These are phyloP conservation scores for Acanthamoeba rhysodes DNA, from an alignment of 208 protist species.

Conservation along the genomic window DNA sequence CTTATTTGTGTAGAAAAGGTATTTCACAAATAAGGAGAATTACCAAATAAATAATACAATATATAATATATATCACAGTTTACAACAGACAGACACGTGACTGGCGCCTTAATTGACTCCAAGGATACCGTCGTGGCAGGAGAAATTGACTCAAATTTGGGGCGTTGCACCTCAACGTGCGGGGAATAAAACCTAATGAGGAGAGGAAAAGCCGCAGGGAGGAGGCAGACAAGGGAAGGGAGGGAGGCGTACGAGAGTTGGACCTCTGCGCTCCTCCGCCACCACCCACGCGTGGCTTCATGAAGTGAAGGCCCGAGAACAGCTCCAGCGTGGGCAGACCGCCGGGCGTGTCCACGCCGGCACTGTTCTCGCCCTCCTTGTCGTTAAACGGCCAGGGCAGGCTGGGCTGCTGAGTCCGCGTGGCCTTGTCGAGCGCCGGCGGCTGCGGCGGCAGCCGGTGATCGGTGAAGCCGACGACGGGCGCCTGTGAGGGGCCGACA, in stretches of 20 bases:
- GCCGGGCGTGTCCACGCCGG: neutral
- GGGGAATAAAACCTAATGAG: neutral
- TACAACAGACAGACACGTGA: too few species aligned
- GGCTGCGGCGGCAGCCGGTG: neutral
- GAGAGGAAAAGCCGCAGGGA: neutral
- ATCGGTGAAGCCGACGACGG: neutral
- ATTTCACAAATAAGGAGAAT: too few species aligned
- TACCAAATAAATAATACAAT: too few species aligned
- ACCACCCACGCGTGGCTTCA: neutral
- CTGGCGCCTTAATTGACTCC: too few species aligned
- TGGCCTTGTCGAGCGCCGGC: too few species aligned
- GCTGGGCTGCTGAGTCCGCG: neutral
- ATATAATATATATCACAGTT: too few species aligned
- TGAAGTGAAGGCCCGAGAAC: constrained; percentile 57
- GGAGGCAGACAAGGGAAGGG: neutral
- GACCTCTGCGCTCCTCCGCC: neutral
- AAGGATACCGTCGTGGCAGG: too few species aligned
- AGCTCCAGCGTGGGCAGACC: constrained; percentile 8
- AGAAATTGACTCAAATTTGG: neutral
- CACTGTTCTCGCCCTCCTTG: neutral
- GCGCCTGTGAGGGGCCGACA: neutral
- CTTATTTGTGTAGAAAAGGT: too few species aligned
- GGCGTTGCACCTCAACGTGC: neutral
- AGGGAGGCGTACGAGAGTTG: neutral
- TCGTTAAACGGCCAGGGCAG: neutral